Evolutionary conservation across 164 flowering plant genomes (phyloP), one percentile per base, ranked within the genome.

Genomic region (Nymphaea thermarum): DNA sequence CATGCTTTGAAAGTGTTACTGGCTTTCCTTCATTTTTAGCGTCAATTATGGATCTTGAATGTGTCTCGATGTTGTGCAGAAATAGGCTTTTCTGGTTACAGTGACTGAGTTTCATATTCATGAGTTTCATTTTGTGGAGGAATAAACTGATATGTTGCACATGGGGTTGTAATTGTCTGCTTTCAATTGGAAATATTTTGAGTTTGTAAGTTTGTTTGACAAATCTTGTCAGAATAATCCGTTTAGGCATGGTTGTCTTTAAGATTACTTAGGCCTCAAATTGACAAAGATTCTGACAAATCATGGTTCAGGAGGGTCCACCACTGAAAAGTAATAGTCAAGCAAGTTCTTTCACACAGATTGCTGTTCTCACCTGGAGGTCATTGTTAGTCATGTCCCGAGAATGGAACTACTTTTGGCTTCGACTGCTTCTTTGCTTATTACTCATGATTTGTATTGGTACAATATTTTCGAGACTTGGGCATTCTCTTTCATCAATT

Each of bases 371-470:
- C 73, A 95, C 97, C n/a, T 90, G 98, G 98, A 85, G 99, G 78
- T 95, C 99, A 15, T 71, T 95, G 61, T 76, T 92, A 71, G 80
- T 92, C 14, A 90, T 95, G 98, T 92, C 99, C 55, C 88, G 99
- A 74, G 99, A 95, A 76, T 95, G 98, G 98, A 87, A 87, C 72
- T 90, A 88, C 79, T 92, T 84, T 72, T 95, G 99, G 99, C 92
- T 95, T 66, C 92, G 94, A 63, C 75, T 95, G 66, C 76, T 90
- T 75, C 86, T 95, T 57, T 83, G 70, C 70, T 80, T 90, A 87
- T 75, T 92, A 72, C 86, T 95, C 62, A 69, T 89, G 2, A 83
- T 95, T 42, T 86, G 91, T 80, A 71, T 90, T 75, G 98, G 99
- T 65, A 90, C 97, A 41, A 75, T 85, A 47, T 95, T 92, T 77